These are phyloP conservation scores for Onygenales sp. DNA, from an alignment of 2,329 filamentous ascomycete species.

Conservation along the genomic window DNA sequence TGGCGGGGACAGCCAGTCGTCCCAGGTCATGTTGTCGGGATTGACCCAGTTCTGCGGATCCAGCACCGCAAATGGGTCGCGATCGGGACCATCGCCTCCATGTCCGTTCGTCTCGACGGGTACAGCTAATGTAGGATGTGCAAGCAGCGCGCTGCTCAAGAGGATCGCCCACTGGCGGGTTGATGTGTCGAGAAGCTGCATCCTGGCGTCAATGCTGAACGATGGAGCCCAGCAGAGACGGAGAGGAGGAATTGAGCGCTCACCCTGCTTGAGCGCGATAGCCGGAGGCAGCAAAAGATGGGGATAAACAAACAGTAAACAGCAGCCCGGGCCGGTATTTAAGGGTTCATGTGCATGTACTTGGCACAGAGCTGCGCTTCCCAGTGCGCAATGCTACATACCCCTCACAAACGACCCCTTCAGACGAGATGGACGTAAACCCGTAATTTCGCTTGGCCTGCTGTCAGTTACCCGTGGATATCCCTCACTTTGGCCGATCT, in stretches of 20 bases:
- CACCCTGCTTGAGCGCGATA: not conserved
- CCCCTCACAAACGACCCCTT: too few relatives aligned
- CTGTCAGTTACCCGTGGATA: too few relatives aligned
- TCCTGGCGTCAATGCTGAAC: not conserved
- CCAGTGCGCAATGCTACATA: too few relatives aligned
- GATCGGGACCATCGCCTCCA: constrained; percentile 3
- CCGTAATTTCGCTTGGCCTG: too few relatives aligned
- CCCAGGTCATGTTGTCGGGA: constrained; percentile 13
- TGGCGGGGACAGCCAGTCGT: constrained; percentile 8
- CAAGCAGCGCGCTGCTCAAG: constrained; percentile 7
- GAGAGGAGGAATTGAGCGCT: not conserved
- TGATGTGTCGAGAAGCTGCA: constrained; percentile 5
- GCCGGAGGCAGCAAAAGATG: too few relatives aligned
- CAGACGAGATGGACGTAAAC: too few relatives aligned
- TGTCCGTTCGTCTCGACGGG: not conserved
- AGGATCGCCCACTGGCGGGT: not conserved
- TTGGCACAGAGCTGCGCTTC: too few relatives aligned
- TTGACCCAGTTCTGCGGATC: constrained; percentile 14
- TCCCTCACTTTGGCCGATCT: too few relatives aligned
- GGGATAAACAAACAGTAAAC: too few relatives aligned
- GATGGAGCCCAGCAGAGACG: not conserved
- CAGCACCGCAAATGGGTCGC: constrained; percentile 11
- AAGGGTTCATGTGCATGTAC: too few relatives aligned
- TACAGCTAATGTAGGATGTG: constrained; percentile 2
- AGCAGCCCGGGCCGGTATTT: too few relatives aligned